These are phyloP conservation scores for Acer campestre DNA, from an alignment of 345 rosid species.

Conservation along the genomic window DNA sequence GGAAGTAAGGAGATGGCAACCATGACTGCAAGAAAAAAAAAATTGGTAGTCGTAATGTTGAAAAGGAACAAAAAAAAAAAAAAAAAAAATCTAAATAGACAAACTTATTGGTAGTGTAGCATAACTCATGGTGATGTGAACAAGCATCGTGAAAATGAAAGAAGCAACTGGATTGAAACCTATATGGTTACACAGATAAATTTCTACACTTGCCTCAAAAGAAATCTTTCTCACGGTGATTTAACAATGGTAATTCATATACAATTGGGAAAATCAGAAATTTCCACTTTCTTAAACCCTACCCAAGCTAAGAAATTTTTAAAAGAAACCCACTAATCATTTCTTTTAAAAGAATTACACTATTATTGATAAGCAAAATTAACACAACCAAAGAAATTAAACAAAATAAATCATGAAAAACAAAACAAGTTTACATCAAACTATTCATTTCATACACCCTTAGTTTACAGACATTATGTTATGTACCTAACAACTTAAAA, in stretches of 20 bases:
- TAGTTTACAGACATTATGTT: no score
- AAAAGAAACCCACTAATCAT: not conserved
- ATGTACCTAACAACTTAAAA: not conserved
- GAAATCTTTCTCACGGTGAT: no score
- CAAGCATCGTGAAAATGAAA: slow-evolving; percentile 35
- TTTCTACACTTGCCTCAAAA: no score
- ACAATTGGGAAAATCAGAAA: not conserved
- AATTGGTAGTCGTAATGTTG: not conserved
- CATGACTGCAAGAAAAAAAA: slow-evolving; percentile 41
- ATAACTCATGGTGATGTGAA: slow-evolving; percentile 55
- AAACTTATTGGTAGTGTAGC: slow-evolving; percentile 54
- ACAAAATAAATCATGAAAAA: not conserved
- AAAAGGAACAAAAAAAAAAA: no score
- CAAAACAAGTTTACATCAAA: not conserved
- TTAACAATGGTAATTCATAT: no score
- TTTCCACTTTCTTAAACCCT: not conserved
- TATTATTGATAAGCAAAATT: not conserved
- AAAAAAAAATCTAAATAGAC: not conserved
- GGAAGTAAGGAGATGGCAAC: slow-evolving; percentile 55
- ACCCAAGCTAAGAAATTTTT: not conserved
- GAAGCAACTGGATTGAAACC: slow-evolving; percentile 58
- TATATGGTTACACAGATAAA: no score
- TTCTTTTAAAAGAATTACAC: not conserved
- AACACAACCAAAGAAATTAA: not conserved
- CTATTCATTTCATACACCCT: not conserved